Percentiles rank a stretch among this genome's conserved stretches.
Evolutionary conservation across 495 filamentous ascomycete genomes (phyloP).

Genomic region (Podospora tetraspora): DNA sequence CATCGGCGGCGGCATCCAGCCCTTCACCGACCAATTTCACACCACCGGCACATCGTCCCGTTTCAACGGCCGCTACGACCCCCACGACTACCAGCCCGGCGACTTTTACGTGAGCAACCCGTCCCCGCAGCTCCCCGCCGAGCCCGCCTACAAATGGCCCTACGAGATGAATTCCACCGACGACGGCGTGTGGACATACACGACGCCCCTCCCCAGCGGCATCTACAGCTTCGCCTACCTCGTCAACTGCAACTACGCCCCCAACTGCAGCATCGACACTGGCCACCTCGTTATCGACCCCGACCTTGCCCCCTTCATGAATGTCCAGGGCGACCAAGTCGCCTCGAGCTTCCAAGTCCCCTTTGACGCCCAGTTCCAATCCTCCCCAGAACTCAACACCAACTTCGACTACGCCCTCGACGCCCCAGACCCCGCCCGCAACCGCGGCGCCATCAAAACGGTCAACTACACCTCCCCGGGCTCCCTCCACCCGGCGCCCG

Average conservation of each 20-base stretch:
- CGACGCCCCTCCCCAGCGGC: constrained; percentile 28
- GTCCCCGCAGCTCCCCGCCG: constrained; percentile 14
- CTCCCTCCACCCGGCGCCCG: constrained; percentile 28
- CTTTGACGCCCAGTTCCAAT: constrained; percentile 27
- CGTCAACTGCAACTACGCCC: constrained; percentile 29
- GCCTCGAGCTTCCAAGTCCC: constrained; percentile 36
- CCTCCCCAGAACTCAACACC: constrained; percentile 27
- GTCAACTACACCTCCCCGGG: constrained; percentile 34
- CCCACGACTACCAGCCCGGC: constrained; percentile 28
- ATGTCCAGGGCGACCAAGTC: constrained; percentile 29
- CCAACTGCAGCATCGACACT: constrained; percentile 31
- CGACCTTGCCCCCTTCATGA: constrained; percentile 28
- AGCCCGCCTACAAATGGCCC: constrained; percentile 26
- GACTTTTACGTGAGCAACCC: constrained; percentile 29
- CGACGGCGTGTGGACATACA: constrained; percentile 30
- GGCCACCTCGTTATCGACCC: constrained; percentile 33
- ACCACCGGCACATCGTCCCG: constrained; percentile 22
- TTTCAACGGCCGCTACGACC: constrained; percentile 24
- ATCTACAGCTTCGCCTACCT: constrained; percentile 31
- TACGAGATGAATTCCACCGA: constrained; percentile 28
- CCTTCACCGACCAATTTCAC: constrained; percentile 31
- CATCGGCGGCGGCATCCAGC: constrained; percentile 28
- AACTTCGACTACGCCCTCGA: constrained; percentile 33
- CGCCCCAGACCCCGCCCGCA: constrained; percentile 14
- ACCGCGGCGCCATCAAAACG: constrained; percentile 25